Base-by-base conservation (phyloP, 345 rosid species). In the Citrus maxima region DNA sequence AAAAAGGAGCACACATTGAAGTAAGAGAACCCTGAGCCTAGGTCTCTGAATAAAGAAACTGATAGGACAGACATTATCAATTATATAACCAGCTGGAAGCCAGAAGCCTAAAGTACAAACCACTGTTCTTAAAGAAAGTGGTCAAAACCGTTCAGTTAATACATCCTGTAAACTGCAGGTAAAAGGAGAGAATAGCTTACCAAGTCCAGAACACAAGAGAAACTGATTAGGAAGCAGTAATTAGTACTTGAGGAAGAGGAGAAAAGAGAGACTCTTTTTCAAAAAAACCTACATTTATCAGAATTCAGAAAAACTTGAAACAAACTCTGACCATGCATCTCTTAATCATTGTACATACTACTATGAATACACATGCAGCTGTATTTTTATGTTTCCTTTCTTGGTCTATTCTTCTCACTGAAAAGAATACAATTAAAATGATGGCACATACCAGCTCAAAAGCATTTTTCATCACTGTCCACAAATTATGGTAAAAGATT, bases 381-480 rank as follows among this genome's bases (percentile, higher is more conserved):
- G n/a, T 71, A 4, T 25, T 74, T 19, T 21, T 10, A 75, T 72
- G 49, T 70, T 19, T 40, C 60, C 72, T 75, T 76, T 67, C 13
- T 34, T 32, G 5, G 46, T 54, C 7, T 56, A 14, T 59, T 58
- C 58, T 67, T 68, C 51, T 42, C 51, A 28, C 76, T 81, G 38
- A 21, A 71, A 79, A 74, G 72, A 71, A 83, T 75, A 68, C 66
- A 46, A 46, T 67, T 54, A 68, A 30, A 56, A 10, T 67, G 58
- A 66, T 24, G 35, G 64, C 75, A 40, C 54, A 64, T 6, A 75
- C 62, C 67, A 34, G 67, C 46, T 38, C 37, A 70, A 35, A 40
- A 37, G 65, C 51, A 67, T 35, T 30, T 46, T 71, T 58, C 55
- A 35, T 63, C 51, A 35, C 30, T n/a, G 64, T 7, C 60, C 49